Base-by-base conservation (phyloP, 106 monocot species). In the Allium sativum region DNA sequence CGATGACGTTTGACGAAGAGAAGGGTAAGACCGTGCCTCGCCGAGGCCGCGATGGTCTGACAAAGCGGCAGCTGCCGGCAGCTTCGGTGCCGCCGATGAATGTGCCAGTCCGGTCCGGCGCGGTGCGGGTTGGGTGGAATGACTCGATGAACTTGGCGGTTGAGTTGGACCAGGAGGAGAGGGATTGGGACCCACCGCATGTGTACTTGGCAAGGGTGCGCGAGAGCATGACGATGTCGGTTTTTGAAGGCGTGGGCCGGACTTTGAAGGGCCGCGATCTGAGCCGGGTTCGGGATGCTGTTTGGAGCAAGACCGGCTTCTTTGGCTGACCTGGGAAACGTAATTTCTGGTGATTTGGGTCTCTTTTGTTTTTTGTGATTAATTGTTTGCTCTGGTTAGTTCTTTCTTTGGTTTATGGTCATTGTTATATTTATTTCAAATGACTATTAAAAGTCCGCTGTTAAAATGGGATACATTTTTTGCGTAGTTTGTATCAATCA, bases 251-350 rank as follows among this genome's bases (percentile, higher is more conserved):
- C 12, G 72, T 68, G 42, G 90, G 90, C 0, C 61, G 90, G 65
- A 90, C 90, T 14, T 77, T 82, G 44, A 90, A 90, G 54, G 90
- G 90, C 42, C 64, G 90, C 6, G 90, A 85, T 66, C 53, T 90
- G 90, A 79, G 79, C 48, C 76, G 85, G 18, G 85, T 90, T 42
- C 76, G 89, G n/a, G 68, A 90, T 45, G 84, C 90, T 13, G 84
- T 90, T 10, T 85, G 85, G 82, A 74, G 76, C 21, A 73, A 75
- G 31, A 85, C 82, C 18, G 84, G 85, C 6, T 90, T 90, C 82
- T 73, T 69, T 40, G 89, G 81, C 21, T 84, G 68, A 84, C 6
- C 22, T 7, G 44, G 44, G 40, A 31, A 31, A 5, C 31, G 5
- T 31, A 31, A 31, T 31, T 31, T 31, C 31, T 31, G 31, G 31